A percentile compares a stretch with the other conserved stretches of the same genome.
Evolutionary conservation across 1,139 yeast genomes (phyloP).

Genomic region (Pichia sp.): DNA sequence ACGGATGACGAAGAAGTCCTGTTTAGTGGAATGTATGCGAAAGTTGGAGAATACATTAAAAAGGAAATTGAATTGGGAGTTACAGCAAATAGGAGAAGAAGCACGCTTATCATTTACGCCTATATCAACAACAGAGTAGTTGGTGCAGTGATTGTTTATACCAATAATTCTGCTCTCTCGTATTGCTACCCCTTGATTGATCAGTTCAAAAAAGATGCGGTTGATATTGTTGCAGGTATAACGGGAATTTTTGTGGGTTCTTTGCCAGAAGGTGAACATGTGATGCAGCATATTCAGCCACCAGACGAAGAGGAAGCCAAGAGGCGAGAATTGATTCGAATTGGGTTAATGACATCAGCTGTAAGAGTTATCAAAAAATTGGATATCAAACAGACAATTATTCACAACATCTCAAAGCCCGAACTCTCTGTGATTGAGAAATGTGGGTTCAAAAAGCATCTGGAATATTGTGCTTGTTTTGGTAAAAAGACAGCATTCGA

Average conservation of each 20-base stretch:
- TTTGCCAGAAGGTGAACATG: constrained; percentile 14
- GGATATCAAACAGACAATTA: constrained; percentile 9
- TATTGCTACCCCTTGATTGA: constrained; percentile 44
- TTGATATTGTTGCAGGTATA: constrained; percentile 39
- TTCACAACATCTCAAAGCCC: constrained; percentile 10
- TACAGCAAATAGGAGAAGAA: not conserved
- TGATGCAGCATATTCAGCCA: not conserved
- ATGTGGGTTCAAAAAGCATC: constrained; percentile 18
- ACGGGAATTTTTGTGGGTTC: constrained; percentile 52
- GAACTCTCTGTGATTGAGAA: constrained; percentile 12
- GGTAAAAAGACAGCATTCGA: constrained; percentile 17
- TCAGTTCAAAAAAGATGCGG: not conserved
- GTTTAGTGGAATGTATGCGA: constrained; percentile 26
- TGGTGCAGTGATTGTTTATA: constrained; percentile 49
- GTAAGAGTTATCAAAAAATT: constrained; percentile 41
- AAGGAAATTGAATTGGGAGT: constrained; percentile 2
- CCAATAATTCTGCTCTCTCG: constrained; percentile 38
- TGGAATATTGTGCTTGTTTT: constrained; percentile 16
- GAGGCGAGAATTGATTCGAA: constrained; percentile 26
- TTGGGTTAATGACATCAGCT: constrained; percentile 54
- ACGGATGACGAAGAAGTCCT: constrained; percentile 13
- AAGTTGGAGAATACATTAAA: constrained; percentile 10
- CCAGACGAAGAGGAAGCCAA: not conserved
- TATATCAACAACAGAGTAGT: constrained; percentile 51
- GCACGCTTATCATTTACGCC: constrained; percentile 34